Conservation (phyloP, 2,329 filamentous ascomycete species). For the Simplicillium sp. region DNA sequence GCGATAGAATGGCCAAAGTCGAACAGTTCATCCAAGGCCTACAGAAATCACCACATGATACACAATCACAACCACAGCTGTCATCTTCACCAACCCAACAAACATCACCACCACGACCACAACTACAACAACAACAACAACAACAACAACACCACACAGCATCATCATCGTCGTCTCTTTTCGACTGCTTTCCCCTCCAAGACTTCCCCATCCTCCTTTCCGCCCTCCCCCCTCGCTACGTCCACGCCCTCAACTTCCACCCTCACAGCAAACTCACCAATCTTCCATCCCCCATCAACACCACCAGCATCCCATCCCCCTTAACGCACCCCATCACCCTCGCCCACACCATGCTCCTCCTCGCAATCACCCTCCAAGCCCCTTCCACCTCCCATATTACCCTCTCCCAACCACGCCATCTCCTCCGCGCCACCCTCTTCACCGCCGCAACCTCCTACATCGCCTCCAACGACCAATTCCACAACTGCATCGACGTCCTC, state of each 20-base stretch:
- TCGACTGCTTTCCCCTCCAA: neutral
- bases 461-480: conserved; percentile 26
- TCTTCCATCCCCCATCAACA: neutral
- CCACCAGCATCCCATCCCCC: neutral
- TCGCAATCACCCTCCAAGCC: conserved; percentile 17
- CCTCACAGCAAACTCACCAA: neutral
- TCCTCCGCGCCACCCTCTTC: conserved; percentile 18
- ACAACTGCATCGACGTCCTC: conserved; percentile 26
- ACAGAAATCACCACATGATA: neutral
- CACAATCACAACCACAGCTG: too few relatives aligned
- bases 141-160: neutral
- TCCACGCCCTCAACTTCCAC: neutral
- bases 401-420: conserved; percentile 13
- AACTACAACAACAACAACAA: neutral
- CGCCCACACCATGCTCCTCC: conserved; percentile 11
- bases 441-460: conserved; percentile 19
- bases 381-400: conserved; percentile 6
- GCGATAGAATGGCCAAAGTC: neutral
- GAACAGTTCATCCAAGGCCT: neutral
- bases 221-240: neutral
- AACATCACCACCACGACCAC: too few relatives aligned
- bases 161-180: neutral
- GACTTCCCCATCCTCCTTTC: neutral
- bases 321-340: neutral
- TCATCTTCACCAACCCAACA: too few relatives aligned